phyloP scores from a whole-genome alignment of 768 basidiomycete species.

The Stropharia rugosoannulata region DNA sequence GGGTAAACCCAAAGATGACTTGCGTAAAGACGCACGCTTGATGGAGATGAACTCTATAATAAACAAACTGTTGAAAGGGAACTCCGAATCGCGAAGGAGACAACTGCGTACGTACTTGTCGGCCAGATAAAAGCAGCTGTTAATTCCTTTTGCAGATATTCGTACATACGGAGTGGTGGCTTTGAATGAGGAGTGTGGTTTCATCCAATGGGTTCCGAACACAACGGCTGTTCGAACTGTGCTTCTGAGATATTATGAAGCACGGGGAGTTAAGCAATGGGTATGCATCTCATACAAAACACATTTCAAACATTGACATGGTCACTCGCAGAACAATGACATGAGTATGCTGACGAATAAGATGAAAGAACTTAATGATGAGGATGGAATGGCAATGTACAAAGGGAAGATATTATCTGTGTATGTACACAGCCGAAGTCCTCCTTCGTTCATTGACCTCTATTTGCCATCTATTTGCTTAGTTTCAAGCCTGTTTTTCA shows the following conservation, averaged over 20 bases:
- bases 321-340: constrained; percentile 1
- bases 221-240: constrained; percentile 82
- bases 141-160: constrained; percentile 56
- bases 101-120: constrained; percentile 70
- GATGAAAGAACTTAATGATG: neutral
- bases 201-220: constrained; percentile 98
- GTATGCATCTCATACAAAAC: constrained; percentile 24
- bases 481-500: constrained; percentile 89
- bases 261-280: constrained; percentile 38
- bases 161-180: constrained; percentile 99
- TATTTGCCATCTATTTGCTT: neutral
- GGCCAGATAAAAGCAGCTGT: neutral
- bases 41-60: constrained; percentile 99
- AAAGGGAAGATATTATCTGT: constrained; percentile 49
- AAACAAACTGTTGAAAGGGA: constrained; percentile 92
- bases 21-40: constrained; percentile 93
- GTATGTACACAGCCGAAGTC: constrained; percentile 35
- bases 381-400: constrained; percentile 45
- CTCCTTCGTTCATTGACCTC: neutral
- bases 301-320: no score
- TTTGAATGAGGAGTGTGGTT: constrained; percentile 94
- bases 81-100: constrained; percentile 88
- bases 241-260: constrained; percentile 65
- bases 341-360: neutral
- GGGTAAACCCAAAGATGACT: constrained; percentile 95